phyloP scores from a whole-genome alignment of 352 stramenopile genomes.

The Pythium oligandrum region DNA sequence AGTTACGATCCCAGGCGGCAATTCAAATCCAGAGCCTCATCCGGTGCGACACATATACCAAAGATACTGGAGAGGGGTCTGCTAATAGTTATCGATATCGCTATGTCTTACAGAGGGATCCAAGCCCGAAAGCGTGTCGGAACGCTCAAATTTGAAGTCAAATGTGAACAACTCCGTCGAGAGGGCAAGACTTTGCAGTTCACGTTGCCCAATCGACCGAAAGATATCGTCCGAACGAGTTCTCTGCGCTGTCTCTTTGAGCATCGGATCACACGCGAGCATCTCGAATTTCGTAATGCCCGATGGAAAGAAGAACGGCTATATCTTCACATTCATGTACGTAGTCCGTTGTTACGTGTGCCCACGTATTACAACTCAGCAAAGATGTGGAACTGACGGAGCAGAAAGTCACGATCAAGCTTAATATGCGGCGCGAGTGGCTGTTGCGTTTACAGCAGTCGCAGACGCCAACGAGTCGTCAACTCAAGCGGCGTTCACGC shows the following conservation, averaged over 20 bases:
- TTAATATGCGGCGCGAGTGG: slow-evolving; percentile 13
- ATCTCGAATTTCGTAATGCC: slow-evolving; percentile 36
- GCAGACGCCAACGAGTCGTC: neutral
- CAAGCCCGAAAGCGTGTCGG: slow-evolving; percentile 44
- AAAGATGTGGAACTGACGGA: no score
- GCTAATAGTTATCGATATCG: slow-evolving; percentile 7
- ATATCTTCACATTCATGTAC: slow-evolving; percentile 42
- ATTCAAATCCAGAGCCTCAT: slow-evolving; percentile 57
- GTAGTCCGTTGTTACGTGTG: slow-evolving; percentile 5
- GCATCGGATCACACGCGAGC: slow-evolving; percentile 29
- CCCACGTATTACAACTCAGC: no score
- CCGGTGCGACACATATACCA: slow-evolving; percentile 18
- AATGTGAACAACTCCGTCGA: slow-evolving; percentile 30
- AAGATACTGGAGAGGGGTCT: no score
- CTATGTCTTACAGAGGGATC: slow-evolving; percentile 25
- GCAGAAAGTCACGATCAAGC: slow-evolving; percentile 17
- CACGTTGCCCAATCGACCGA: slow-evolving; percentile 28
- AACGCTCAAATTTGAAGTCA: slow-evolving; percentile 47
- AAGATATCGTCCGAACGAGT: slow-evolving; percentile 12
- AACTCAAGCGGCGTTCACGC: slow-evolving; percentile 2
- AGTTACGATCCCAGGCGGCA: slow-evolving; percentile 28
- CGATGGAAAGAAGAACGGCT: slow-evolving; percentile 43
- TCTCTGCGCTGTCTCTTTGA: slow-evolving; percentile 30
- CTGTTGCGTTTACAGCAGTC: slow-evolving; percentile 6
- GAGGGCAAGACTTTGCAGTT: slow-evolving; percentile 35